A percentile compares a stretch with the other conserved stretches of the same genome.
These are phyloP conservation scores for Stachybotrys echinatus DNA, from an alignment of 2,329 filamentous ascomycete genomes.

Conservation along the genomic window DNA sequence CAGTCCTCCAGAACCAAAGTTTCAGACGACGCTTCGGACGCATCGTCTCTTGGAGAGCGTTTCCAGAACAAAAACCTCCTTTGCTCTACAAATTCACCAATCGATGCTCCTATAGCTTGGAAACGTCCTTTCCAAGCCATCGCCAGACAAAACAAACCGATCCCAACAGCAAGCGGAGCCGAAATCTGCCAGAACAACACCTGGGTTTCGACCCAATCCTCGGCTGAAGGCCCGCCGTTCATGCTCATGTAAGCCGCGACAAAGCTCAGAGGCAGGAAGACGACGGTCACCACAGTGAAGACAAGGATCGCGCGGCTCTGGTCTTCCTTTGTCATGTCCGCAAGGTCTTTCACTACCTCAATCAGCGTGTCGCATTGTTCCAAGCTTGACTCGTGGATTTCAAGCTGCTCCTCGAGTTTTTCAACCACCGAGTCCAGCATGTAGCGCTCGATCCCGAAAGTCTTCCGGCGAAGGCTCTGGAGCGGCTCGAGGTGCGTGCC, in stretches of 20 bases:
- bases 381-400: slow-evolving; percentile 1
- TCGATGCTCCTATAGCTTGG: no score
- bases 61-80: no score
- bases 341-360: slow-evolving; percentile 1
- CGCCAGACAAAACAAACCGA: slow-evolving; percentile 5
- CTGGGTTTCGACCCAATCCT: slow-evolving; percentile 6
- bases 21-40: no score
- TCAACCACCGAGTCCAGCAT: neutral
- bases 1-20: no score
- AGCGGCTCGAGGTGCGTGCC: neutral
- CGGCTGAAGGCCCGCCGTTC: slow-evolving; percentile 11
- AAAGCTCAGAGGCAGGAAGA: slow-evolving; percentile 25
- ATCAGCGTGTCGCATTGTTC: neutral
- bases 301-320: slow-evolving; percentile 20
- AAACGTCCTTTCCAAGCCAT: slow-evolving; percentile 3
- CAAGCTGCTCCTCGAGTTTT: slow-evolving; percentile 2
- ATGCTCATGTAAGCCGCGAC: slow-evolving; percentile 24
- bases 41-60: no score
- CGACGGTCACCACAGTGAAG: slow-evolving; percentile 23
- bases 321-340: slow-evolving; percentile 7
- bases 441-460: neutral
- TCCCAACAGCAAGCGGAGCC: slow-evolving; percentile 4
- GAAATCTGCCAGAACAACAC: slow-evolving; percentile 9
- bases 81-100: no score
- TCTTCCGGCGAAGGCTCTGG: neutral